A percentile compares a stretch with the other conserved stretches of the same genome.
Evolutionary conservation across 2,329 filamentous ascomycete species (phyloP).

Genomic region (Dryadomyces sulphureus): DNA sequence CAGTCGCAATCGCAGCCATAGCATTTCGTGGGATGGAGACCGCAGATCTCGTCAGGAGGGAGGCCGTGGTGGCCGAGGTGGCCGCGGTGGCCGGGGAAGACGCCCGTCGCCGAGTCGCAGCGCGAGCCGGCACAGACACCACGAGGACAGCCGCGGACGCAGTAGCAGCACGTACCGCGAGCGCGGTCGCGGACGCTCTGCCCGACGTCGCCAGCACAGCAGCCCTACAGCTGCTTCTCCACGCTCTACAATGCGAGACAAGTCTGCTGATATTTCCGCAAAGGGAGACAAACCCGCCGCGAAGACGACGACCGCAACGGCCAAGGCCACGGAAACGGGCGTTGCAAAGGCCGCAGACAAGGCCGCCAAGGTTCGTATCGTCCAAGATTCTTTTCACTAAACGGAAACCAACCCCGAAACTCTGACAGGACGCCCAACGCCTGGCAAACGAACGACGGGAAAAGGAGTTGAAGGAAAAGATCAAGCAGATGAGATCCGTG

Average conservation of each 20-base stretch:
- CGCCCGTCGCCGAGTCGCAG: not conserved
- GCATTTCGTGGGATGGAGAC: constrained; percentile 6
- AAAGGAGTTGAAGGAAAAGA: constrained; percentile 35
- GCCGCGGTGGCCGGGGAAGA: not conserved
- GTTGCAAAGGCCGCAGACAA: too few relatives aligned
- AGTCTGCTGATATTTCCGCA: constrained; percentile 42
- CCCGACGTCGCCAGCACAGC: constrained; percentile 13
- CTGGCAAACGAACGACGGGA: constrained; percentile 31
- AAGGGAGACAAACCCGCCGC: constrained; percentile 25
- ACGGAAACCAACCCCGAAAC: not conserved
- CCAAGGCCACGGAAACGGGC: not conserved
- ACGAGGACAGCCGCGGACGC: too few relatives aligned
- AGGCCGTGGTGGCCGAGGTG: not conserved
- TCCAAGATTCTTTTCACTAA: not conserved
- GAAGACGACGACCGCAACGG: constrained; percentile 5
- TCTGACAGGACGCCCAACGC: constrained; percentile 20
- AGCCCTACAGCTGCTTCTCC: constrained; percentile 38
- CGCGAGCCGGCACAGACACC: not conserved
- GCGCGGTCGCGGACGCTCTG: too few relatives aligned
- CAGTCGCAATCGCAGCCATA: constrained; percentile 11
- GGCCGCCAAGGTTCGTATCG: constrained; percentile 15
- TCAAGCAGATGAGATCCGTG: constrained; percentile 40
- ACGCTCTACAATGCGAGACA: constrained; percentile 32
- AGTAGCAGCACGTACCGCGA: too few relatives aligned
- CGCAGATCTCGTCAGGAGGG: not conserved